Conservation (phyloP, 345 rosid genomes). For the Barbarea vulgaris region DNA sequence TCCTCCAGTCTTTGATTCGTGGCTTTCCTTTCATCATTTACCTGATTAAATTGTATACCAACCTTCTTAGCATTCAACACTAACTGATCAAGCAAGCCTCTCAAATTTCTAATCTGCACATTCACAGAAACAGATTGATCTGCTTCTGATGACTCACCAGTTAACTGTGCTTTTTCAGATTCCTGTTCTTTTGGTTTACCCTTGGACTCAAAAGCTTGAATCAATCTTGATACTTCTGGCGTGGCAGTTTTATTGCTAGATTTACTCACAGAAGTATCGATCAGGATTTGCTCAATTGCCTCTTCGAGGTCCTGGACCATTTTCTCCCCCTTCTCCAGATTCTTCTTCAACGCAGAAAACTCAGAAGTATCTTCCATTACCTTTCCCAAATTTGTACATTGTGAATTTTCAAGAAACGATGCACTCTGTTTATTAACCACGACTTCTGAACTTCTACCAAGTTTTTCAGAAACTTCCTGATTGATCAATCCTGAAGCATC, state of each 20-base stretch:
- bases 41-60: slow-evolving; percentile 42
- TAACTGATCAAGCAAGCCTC: slow-evolving; percentile 58
- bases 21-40: slow-evolving; percentile 46
- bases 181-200: slow-evolving; percentile 56
- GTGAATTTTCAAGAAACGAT: slow-evolving; percentile 39
- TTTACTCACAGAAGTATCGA: slow-evolving; percentile 41
- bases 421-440: slow-evolving; percentile 30
- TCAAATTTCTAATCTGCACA: slow-evolving; percentile 56
- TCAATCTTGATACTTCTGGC: slow-evolving; percentile 70
- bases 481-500: slow-evolving; percentile 31
- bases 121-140: slow-evolving; percentile 51
- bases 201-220: slow-evolving; percentile 84
- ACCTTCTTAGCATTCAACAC: slow-evolving; percentile 53
- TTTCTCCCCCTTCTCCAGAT: slow-evolving; percentile 57
- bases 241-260: slow-evolving; percentile 47
- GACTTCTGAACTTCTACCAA: slow-evolving; percentile 34
- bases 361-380: slow-evolving; percentile 46
- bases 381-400: slow-evolving; percentile 39
- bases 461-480: slow-evolving; percentile 38
- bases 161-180: slow-evolving; percentile 43
- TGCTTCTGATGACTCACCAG: slow-evolving; percentile 43
- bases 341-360: slow-evolving; percentile 48
- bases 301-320: slow-evolving; percentile 60
- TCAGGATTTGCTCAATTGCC: slow-evolving; percentile 53
- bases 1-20: slow-evolving; percentile 47